A percentile compares a stretch with the other conserved stretches of the same genome.
Conservation (phyloP, 352 stramenopile genomes). For the Pythium myriotylum region DNA sequence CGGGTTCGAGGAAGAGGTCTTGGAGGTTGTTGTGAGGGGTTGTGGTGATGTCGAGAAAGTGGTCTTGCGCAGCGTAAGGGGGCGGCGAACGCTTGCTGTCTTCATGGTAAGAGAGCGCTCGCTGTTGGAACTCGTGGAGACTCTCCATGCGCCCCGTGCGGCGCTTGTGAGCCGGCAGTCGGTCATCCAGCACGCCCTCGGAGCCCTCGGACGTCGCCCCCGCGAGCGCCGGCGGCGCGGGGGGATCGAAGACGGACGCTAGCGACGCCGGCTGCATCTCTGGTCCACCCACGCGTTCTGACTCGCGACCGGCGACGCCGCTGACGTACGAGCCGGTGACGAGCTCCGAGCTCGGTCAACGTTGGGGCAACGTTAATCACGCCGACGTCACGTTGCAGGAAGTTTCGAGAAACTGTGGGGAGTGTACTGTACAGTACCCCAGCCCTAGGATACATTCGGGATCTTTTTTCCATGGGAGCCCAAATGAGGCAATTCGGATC, state of each 20-base stretch:
- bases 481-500: no score
- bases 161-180: conserved; percentile 65
- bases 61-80: conserved; percentile 4
- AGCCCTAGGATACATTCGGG: no score
- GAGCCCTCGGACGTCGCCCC: background rate
- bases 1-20: conserved; percentile 22
- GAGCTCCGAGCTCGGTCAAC: background rate
- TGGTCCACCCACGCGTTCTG: no score
- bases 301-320: background rate
- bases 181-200: conserved; percentile 35
- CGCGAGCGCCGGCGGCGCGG: background rate
- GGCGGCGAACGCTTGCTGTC: conserved; percentile 26
- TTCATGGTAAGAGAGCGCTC: conserved; percentile 57
- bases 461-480: no score
- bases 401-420: conserved; percentile 10
- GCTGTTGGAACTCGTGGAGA: conserved; percentile 85
- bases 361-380: background rate
- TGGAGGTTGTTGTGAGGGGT: conserved; percentile 14
- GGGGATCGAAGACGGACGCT: conserved; percentile 14
- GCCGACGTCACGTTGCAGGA: conserved; percentile 17
- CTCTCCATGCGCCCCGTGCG: conserved; percentile 72
- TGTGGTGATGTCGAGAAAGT: conserved; percentile 16
- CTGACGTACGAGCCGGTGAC: background rate
- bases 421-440: no score
- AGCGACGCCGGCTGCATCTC: conserved; percentile 1